Percentiles rank a stretch among this genome's conserved stretches.
These are phyloP conservation scores for Kluyveromyces marxianus DNA, from an alignment of 1,139 yeast species.

Conservation along the genomic window DNA sequence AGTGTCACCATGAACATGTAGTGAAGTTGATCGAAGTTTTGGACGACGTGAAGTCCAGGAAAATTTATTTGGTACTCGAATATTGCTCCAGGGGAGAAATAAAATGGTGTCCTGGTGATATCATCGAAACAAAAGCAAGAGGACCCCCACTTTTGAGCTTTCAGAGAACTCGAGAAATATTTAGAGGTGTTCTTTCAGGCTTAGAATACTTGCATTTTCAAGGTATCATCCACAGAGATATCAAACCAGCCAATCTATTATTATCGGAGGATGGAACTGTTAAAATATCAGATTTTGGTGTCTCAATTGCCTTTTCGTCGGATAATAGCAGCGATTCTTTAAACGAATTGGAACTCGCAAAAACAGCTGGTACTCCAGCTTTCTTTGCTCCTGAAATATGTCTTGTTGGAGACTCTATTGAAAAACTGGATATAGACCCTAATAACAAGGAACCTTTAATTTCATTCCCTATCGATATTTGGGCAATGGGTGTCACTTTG, in stretches of 20 bases:
- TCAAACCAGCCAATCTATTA: constrained; percentile 90
- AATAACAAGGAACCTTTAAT: constrained; percentile 32
- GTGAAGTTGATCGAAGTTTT: constrained; percentile 82
- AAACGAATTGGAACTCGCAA: constrained; percentile 76
- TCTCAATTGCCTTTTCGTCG: constrained; percentile 70
- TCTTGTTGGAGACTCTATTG: constrained; percentile 23
- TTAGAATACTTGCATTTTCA: constrained; percentile 87
- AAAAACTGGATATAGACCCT: constrained; percentile 19
- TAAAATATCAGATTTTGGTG: constrained; percentile 95
- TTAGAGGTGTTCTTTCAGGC: constrained; percentile 83
- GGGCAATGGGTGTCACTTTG: constrained; percentile 95
- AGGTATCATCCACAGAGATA: constrained; percentile 94
- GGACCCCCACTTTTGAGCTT: constrained; percentile 59
- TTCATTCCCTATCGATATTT: constrained; percentile 67
- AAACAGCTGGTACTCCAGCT: constrained; percentile 89
- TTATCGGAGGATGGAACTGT: constrained; percentile 67
- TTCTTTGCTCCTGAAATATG: constrained; percentile 38
- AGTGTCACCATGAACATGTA: constrained; percentile 85
- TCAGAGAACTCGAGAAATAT: constrained; percentile 58
- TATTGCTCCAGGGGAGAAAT: constrained; percentile 91
- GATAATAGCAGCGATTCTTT: constrained; percentile 35
- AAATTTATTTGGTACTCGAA: constrained; percentile 85
- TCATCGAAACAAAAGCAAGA: constrained; percentile 38
- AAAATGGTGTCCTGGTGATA: constrained; percentile 50
- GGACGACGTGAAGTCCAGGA: constrained; percentile 77